Evolutionary conservation across 208 protist species (phyloP), one percentile per base, ranked within the genome.

Genomic region (Phytomonas sp.): DNA sequence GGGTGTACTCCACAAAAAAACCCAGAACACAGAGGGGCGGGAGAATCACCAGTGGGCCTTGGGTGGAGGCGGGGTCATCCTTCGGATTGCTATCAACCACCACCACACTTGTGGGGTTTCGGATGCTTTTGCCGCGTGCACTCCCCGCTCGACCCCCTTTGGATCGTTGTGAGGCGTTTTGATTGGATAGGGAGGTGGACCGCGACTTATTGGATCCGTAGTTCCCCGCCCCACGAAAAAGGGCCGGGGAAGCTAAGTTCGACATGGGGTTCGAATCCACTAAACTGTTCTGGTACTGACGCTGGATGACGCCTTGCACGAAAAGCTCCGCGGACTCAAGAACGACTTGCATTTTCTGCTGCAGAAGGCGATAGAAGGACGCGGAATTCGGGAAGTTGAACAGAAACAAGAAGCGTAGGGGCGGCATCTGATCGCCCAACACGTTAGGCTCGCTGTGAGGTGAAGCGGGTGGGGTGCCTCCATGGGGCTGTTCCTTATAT

Each of bases 331-430:
- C 37, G 10, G 34, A 42, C 29, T 67, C 63, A 34, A 67, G 34
- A 1, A 31, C 63, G 63, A 29, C 1, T 7, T 30, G 30, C 31
- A 67, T 23, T 40, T 42, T 67, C 63, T 67, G 63, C 31, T 67
- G 63, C 2, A 67, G 33, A 29, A 67, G 3, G 40, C 40, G 40
- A 49, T 49, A 49, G 75, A 94, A 90, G 32, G 62, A 30, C 26
- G 82, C 75, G 11, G 75, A 74, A 49, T 94, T 84, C 32, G 88
- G 86, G 74, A 94, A 94, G 37, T 84, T 78, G 4, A 94, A 74
- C 33, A 91, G 76, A 33, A 89, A 73, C 14, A 94, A 52, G 6
- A 61, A 68, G 29, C 71, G 74, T 29, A 85, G 74, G 63, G 75
- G 67, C 26, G 40, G 40, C 12, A 49, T 49, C 7, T 4, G 40